These are phyloP conservation scores for Populus deltoides DNA, from an alignment of 345 rosid genomes.

Conservation along the genomic window DNA sequence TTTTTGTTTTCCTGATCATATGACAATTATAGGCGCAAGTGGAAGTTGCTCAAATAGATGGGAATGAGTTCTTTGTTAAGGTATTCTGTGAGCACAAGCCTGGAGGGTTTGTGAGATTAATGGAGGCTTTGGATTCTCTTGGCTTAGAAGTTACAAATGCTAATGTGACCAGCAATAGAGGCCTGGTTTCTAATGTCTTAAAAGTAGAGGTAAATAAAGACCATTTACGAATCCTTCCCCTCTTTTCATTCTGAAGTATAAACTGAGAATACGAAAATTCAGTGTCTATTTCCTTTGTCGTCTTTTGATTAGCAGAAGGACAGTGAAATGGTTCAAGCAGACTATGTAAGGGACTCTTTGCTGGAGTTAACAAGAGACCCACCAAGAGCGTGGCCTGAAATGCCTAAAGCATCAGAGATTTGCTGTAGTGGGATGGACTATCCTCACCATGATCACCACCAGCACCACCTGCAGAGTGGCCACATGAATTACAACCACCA, in stretches of 20 bases:
- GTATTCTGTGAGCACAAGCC: constrained; percentile 83
- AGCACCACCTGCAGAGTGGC: constrained; percentile 8
- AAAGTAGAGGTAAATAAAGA: constrained; percentile 64
- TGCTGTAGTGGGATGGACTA: constrained; percentile 33
- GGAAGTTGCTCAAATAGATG: constrained; percentile 80
- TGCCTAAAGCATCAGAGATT: constrained; percentile 38
- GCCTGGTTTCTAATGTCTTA: constrained; percentile 87
- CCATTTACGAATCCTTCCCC: no score
- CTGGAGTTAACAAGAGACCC: constrained; percentile 66
- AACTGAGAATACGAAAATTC: neutral
- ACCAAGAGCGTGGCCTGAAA: constrained; percentile 51
- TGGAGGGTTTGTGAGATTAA: constrained; percentile 73
- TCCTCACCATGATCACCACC: constrained; percentile 39
- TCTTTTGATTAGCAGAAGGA: constrained; percentile 49
- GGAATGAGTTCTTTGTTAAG: constrained; percentile 81
- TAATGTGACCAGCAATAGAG: constrained; percentile 65
- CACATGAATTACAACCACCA: constrained; percentile 31
- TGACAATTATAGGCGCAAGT: constrained; percentile 67
- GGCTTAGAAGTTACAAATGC: constrained; percentile 88
- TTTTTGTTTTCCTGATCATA: neutral
- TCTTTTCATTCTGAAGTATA: no score
- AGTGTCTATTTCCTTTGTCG: neutral
- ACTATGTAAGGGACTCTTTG: constrained; percentile 70
- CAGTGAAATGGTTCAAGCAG: constrained; percentile 71
- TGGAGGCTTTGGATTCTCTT: constrained; percentile 79